Evolutionary conservation across 2,329 filamentous ascomycete species (phyloP).

Genomic region (Rugonectria rugulosa): DNA sequence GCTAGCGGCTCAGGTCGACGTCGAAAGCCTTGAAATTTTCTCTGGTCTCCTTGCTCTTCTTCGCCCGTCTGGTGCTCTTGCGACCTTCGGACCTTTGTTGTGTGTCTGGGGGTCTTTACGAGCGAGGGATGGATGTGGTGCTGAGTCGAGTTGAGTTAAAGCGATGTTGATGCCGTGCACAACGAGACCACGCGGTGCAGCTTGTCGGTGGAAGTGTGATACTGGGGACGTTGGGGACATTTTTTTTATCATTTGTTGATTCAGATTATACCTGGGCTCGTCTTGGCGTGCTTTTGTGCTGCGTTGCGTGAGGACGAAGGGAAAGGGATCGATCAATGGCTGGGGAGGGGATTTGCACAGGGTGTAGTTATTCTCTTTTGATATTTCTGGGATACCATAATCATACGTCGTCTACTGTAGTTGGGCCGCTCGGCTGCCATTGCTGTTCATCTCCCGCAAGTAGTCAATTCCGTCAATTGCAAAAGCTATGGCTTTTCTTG

Average conservation of each 20-base stretch:
- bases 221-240: conserved; percentile 30
- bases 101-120: conserved; percentile 21
- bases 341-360: conserved; percentile 18
- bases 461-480: too few relatives aligned
- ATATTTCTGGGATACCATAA: too few relatives aligned
- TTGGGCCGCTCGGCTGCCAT: too few relatives aligned
- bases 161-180: too few relatives aligned
- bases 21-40: conserved; percentile 29
- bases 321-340: conserved; percentile 6
- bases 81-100: too few relatives aligned
- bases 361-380: conserved; percentile 13
- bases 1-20: conserved; percentile 33
- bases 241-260: conserved; percentile 4
- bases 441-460: too few relatives aligned
- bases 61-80: not conserved
- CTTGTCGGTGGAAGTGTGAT: too few relatives aligned
- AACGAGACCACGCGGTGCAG: too few relatives aligned
- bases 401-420: too few relatives aligned
- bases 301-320: conserved; percentile 1
- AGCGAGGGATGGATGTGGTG: too few relatives aligned
- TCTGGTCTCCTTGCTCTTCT: conserved; percentile 25
- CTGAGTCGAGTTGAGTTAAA: too few relatives aligned
- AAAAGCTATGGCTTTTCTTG: too few relatives aligned
- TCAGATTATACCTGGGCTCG: conserved; percentile 40
- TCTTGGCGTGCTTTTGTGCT: conserved; percentile 6